A percentile compares a stretch with the other conserved stretches of the same genome.
Evolutionary conservation across 768 basidiomycete species (phyloP).

Genomic region (Naganishia kalamii): DNA sequence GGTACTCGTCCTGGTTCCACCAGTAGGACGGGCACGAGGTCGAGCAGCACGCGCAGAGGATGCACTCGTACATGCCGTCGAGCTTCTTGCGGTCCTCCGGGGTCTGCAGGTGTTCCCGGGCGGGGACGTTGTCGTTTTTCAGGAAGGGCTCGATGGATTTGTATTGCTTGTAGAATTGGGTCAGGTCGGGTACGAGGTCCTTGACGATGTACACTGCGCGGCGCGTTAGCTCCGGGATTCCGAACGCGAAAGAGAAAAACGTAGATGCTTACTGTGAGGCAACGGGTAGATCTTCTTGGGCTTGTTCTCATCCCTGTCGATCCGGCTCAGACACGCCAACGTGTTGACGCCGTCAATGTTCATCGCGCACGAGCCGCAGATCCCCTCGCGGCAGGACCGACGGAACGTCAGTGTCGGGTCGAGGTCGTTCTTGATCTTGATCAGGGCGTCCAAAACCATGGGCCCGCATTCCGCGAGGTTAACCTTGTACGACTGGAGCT

Average conservation of each 20-base stretch:
- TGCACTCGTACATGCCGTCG: slow-evolving; percentile 96
- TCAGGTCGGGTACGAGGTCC: slow-evolving; percentile 74
- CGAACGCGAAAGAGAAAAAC: background rate
- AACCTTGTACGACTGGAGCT: slow-evolving; percentile 79
- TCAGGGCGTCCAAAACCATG: slow-evolving; percentile 62
- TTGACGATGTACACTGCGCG: slow-evolving; percentile 44
- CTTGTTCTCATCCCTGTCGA: slow-evolving; percentile 66
- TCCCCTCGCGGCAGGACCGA: slow-evolving; percentile 53
- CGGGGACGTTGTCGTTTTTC: slow-evolving; percentile 86
- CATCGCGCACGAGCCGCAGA: slow-evolving; percentile 98
- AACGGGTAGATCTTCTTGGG: slow-evolving; percentile 91
- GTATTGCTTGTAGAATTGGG: slow-evolving; percentile 75
- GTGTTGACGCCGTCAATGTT: slow-evolving; percentile 96
- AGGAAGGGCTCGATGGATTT: slow-evolving; percentile 97
- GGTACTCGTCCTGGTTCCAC: slow-evolving; percentile 98
- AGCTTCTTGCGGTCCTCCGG: slow-evolving; percentile 88
- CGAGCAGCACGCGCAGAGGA: slow-evolving; percentile 76
- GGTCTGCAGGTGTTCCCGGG: slow-evolving; percentile 77
- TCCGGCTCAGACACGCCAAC: slow-evolving; percentile 90
- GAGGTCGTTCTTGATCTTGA: slow-evolving; percentile 98
- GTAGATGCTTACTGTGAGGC: slow-evolving; percentile 72
- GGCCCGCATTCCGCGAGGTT: slow-evolving; percentile 93
- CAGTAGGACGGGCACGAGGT: slow-evolving; percentile 97
- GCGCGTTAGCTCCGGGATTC: background rate
- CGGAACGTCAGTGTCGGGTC: slow-evolving; percentile 97